phyloP scores from a whole-genome alignment of 1,284 basidiomycete species.

The Grifola frondosa region DNA sequence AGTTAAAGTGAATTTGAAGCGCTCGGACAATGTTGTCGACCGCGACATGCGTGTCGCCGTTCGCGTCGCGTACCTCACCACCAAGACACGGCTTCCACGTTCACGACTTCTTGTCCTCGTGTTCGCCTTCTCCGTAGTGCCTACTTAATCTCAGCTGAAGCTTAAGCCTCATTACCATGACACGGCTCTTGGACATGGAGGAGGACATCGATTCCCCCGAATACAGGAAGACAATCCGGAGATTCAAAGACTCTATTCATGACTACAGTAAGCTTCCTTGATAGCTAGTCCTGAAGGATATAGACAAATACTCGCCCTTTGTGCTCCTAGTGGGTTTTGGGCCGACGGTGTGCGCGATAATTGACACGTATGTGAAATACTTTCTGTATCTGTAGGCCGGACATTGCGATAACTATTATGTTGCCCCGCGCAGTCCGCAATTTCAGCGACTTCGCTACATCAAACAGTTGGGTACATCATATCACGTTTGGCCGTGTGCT shows the following conservation, averaged over 20 bases:
- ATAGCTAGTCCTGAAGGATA: neutral
- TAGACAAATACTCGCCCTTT: conserved; percentile 1
- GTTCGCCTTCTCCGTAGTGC: too few relatives aligned
- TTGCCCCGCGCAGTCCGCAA: conserved; percentile 47
- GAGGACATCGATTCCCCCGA: too few relatives aligned
- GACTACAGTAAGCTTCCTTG: conserved; percentile 41
- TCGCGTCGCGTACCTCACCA: too few relatives aligned
- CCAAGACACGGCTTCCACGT: too few relatives aligned
- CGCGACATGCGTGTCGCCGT: too few relatives aligned
- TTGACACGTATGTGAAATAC: conserved; percentile 40
- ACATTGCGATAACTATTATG: neutral
- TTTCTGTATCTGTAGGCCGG: neutral
- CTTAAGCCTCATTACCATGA: too few relatives aligned
- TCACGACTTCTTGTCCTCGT: too few relatives aligned
- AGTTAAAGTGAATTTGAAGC: too few relatives aligned
- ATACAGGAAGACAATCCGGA: too few relatives aligned
- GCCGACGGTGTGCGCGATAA: conserved; percentile 38
- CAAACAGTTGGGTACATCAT: conserved; percentile 76
- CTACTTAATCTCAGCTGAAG: too few relatives aligned
- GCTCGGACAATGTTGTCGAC: too few relatives aligned
- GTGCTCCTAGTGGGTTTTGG: conserved; percentile 36
- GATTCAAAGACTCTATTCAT: conserved; percentile 34
- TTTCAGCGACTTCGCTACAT: conserved; percentile 73
- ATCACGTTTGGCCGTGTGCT: conserved; percentile 73
- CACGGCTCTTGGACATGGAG: too few relatives aligned